Conservation (phyloP, 176 grass and related monocot genomes). For the Musa troglodytarum region DNA sequence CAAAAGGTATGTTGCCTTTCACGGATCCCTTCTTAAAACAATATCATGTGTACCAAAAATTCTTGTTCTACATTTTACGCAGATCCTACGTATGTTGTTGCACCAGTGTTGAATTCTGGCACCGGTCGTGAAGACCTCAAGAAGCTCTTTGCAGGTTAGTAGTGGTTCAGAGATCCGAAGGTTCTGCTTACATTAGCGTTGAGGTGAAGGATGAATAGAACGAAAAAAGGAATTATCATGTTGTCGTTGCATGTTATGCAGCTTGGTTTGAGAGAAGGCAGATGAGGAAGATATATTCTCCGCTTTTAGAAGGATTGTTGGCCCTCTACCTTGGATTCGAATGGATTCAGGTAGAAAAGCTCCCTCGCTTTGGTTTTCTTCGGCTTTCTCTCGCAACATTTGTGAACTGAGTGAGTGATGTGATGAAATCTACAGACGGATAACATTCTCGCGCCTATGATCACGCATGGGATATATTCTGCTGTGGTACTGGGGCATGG, state of each 20-base stretch:
- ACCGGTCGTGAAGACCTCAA: conserved; percentile 60
- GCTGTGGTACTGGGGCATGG: conserved; percentile 82
- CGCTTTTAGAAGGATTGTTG: conserved; percentile 80
- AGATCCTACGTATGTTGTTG: conserved; percentile 94
- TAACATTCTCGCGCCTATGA: conserved; percentile 85
- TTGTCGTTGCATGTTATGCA: neutral
- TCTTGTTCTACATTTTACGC: neutral
- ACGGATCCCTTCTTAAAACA: no score
- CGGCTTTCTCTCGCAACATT: neutral
- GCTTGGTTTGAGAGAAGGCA: conserved; percentile 53
- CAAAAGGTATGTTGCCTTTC: conserved; percentile 41
- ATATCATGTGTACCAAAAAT: no score
- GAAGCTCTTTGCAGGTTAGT: conserved; percentile 70
- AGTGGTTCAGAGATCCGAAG: neutral
- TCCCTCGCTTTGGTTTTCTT: neutral
- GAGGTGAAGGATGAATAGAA: neutral
- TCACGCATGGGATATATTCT: conserved; percentile 97
- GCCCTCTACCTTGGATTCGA: conserved; percentile 95
- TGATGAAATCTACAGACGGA: conserved; percentile 41
- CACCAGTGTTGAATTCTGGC: conserved; percentile 50
- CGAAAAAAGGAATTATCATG: neutral
- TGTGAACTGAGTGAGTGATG: no score
- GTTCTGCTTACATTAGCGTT: no score
- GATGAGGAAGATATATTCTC: conserved; percentile 99
- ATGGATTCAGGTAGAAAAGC: conserved; percentile 31